Conservation (phyloP, 345 rosid genomes). For the Dipteronia sinensis region DNA sequence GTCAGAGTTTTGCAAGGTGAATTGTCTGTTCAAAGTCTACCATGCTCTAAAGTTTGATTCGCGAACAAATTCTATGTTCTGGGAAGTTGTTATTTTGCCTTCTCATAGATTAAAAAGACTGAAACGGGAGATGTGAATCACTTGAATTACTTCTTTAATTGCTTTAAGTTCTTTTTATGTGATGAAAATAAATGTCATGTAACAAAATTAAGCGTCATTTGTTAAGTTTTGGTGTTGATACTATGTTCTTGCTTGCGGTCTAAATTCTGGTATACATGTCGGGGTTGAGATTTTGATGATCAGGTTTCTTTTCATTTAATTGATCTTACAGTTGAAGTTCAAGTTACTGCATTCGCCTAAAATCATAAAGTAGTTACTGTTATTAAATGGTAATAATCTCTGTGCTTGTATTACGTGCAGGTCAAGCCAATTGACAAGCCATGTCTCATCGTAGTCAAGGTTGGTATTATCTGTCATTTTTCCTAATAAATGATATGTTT, state of each 20-base stretch:
- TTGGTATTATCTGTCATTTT: slow-evolving; percentile 28
- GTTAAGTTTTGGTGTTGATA: neutral
- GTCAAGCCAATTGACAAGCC: slow-evolving; percentile 56
- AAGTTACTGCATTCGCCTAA: neutral
- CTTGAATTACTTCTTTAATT: neutral
- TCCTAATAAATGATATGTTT: neutral
- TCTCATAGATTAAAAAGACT: neutral
- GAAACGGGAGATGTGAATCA: neutral
- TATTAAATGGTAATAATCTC: slow-evolving; percentile 11
- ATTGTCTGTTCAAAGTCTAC: neutral
- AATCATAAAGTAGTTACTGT: neutral
- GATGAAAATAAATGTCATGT: neutral
- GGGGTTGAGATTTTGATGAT: neutral
- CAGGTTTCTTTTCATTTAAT: neutral
- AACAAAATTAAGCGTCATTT: neutral
- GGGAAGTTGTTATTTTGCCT: neutral
- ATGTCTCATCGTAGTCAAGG: slow-evolving; percentile 68
- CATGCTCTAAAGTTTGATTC: neutral
- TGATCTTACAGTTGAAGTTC: neutral
- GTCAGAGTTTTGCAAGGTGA: neutral
- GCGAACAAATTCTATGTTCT: neutral
- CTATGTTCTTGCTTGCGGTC: slow-evolving; percentile 5
- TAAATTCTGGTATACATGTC: neutral
- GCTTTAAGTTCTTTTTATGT: neutral
- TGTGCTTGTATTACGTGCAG: slow-evolving; percentile 47